Evolutionary conservation across 768 basidiomycete species (phyloP).

Genomic region (Agrocybe pediades): DNA sequence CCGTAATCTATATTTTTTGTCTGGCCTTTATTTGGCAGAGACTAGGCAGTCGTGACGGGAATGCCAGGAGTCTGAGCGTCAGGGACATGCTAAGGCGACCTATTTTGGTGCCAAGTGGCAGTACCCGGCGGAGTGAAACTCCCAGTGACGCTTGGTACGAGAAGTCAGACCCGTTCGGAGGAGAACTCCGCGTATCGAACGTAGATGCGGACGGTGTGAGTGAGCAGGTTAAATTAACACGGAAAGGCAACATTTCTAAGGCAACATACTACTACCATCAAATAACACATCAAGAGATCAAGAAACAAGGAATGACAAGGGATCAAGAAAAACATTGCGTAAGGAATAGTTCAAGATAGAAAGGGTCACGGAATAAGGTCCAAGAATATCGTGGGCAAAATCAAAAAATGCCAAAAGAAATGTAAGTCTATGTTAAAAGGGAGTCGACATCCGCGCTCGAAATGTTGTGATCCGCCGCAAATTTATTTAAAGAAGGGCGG

Average conservation of each 20-base stretch:
- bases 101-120: slow-evolving; percentile 3
- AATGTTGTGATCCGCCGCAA: not conserved
- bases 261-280: not conserved
- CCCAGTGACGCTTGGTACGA: slow-evolving; percentile 2
- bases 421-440: not conserved
- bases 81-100: slow-evolving; percentile 22
- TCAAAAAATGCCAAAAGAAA: no score
- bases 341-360: no score
- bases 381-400: no score
- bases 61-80: not conserved
- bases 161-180: not conserved
- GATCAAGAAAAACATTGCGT: no score
- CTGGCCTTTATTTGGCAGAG: no score
- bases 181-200: not conserved
- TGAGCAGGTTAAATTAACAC: no score
- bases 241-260: no score
- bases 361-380: no score
- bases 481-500: not conserved
- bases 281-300: not conserved
- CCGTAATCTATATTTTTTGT: no score
- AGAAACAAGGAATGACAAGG: not conserved
- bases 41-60: no score
- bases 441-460: not conserved
- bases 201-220: no score
- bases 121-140: slow-evolving; percentile 4